Percentiles rank a stretch among this genome's conserved stretches.
These are phyloP conservation scores for Neocallimastix lanati DNA, from an alignment of 192 early-diverging fungal genomes.

Conservation along the genomic window DNA sequence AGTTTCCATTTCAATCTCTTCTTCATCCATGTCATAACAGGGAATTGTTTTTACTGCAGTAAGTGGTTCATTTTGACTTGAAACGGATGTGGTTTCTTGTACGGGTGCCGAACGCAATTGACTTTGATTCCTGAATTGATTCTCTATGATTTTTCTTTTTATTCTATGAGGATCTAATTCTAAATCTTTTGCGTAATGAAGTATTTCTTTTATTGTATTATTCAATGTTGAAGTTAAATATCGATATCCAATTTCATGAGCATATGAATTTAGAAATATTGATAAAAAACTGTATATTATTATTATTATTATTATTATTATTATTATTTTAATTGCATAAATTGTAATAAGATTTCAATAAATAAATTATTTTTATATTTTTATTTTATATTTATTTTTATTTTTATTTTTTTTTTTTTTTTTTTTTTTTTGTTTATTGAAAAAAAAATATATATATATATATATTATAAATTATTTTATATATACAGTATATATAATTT, in stretches of 20 bases:
- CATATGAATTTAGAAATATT: not conserved
- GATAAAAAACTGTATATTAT: not conserved
- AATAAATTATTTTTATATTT: too few species aligned
- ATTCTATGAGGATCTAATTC: not conserved
- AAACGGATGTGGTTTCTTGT: not conserved
- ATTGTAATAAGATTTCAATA: too few species aligned
- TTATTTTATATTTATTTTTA: too few species aligned
- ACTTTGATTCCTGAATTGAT: not conserved
- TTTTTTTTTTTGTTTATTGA: too few species aligned
- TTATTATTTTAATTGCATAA: too few species aligned
- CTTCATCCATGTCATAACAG: not conserved
- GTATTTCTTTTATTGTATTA: not conserved
- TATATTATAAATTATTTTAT: too few species aligned
- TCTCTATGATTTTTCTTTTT: not conserved
- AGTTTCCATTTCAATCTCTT: not conserved
- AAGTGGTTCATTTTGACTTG: not conserved
- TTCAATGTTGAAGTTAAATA: not conserved
- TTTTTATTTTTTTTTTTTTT: too few species aligned
- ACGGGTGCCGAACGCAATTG: not conserved
- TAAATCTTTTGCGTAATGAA: not conserved
- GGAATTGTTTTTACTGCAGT: not conserved
- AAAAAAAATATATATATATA: too few species aligned
- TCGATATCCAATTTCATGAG: not conserved
- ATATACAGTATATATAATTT: too few species aligned
- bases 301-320: too few species aligned